Evolutionary conservation across 2,329 filamentous ascomycete species (phyloP), one percentile per base, ranked within the genome.

Genomic region (Phialophora tarda): DNA sequence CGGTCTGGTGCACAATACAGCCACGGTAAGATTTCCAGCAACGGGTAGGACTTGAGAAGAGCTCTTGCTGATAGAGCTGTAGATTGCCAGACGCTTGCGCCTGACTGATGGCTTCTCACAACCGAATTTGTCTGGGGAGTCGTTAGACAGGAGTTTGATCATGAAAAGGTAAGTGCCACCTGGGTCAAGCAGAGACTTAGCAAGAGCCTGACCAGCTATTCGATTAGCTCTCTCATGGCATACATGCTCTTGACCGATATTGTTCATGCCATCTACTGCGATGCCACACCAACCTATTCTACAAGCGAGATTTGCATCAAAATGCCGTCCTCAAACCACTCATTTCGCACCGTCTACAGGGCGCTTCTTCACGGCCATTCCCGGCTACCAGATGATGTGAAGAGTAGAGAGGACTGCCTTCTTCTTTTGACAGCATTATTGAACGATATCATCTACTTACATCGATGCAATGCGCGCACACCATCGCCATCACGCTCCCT

Each of bases 51-150:
- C 6, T 63, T 17, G 11, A n/a, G 10, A 28, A 7, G 12, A 17
- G 14, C 5, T 24, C 50, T 24, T 24, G 34, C 48, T 65, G 48
- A 62, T 51, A 23, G n/a, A 24, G 21, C 14, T 32, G 7, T 23
- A 68, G 65, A 62, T 68, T 21, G 53, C 62, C 24, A 58, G 65
- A 47, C 62, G 65, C 6, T 17, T 65, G 11, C 62, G 64, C 26
- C 41, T 68, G 17, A 65, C 58, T 23, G 65, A 68, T 51, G 63
- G 63, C 34, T 62, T 62, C 41, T 59, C 65, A 10, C 51, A 59
- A 12, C 32, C 61, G 14, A 58, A 54, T 41, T 12, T 38, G 10
- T 44, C 47, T 2, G 28, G 24, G 10, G 58, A 68, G 14, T 11
- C 50, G 24, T n/a, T 57, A 21, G 53, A 62, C 11, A 62, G 64